phyloP scores from a whole-genome alignment of 2,329 filamentous ascomycete genomes.

The Calonectria hawksworthii region DNA sequence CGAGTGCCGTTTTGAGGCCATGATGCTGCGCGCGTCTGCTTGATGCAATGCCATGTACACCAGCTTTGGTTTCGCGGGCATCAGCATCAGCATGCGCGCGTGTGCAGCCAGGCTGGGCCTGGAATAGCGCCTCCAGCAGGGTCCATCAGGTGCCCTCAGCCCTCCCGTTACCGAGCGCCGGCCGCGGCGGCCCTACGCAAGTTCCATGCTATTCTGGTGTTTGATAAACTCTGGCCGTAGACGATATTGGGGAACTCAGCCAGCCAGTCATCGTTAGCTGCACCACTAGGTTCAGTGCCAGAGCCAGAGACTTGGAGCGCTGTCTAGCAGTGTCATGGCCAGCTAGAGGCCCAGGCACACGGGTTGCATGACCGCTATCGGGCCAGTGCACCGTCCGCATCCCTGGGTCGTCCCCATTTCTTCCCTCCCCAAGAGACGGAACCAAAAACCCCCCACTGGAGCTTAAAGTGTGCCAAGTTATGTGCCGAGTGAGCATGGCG shows the following conservation, averaged over 20 bases:
- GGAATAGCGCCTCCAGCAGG: conserved; percentile 20
- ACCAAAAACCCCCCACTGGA: conserved; percentile 20
- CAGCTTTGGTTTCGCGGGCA: background rate
- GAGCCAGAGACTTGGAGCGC: conserved; percentile 20
- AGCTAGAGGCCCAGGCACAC: background rate
- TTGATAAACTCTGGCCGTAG: conserved; percentile 3
- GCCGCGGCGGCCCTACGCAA: background rate
- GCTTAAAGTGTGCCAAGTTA: conserved; percentile 6
- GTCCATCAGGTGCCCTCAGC: conserved; percentile 33
- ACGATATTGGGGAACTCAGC: conserved; percentile 20
- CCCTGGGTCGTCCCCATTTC: conserved; percentile 38
- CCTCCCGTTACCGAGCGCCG: conserved; percentile 12
- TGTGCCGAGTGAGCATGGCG: conserved; percentile 22
- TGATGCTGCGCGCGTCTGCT: background rate
- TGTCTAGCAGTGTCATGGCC: background rate
- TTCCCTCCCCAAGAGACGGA: background rate
- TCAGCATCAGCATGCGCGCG: background rate
- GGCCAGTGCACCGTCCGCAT: conserved; percentile 40
- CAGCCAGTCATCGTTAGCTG: conserved; percentile 17
- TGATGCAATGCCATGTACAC: background rate
- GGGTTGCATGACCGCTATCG: conserved; percentile 28
- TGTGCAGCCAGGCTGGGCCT: conserved; percentile 9
- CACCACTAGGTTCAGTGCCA: conserved; percentile 19
- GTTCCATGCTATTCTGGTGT: conserved; percentile 3
- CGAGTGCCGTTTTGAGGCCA: background rate